Evolutionary conservation across 345 rosid species (phyloP), one percentile per base, ranked within the genome.

Genomic region (Gossypium bickii): DNA sequence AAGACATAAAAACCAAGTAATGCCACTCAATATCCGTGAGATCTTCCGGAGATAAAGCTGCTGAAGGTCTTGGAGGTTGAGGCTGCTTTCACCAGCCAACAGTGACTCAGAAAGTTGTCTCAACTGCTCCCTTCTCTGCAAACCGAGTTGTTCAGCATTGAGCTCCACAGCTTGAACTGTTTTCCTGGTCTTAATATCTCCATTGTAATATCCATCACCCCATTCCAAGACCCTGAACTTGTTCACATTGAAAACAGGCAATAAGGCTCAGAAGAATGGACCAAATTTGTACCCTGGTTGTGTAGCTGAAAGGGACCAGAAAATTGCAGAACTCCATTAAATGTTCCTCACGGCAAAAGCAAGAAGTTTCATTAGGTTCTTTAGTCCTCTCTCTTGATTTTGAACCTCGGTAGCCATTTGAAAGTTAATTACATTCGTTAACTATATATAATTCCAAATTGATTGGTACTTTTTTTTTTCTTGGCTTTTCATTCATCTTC

Each of bases 1-100:
- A 94, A 53, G 98, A 92, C 98, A 94, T 92, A 87, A 98, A 94
- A 58, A 94, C 97, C 83, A 94, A 82, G 85, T 89, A 94, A 67
- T 91, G 91, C 98, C 98, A 92, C 81, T 94, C 97, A 3, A 97
- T 82, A 85, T 93, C 94, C 38, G 98, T 82, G 58, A 95, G 97
- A 78, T 95, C 98, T 71, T 93, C 99, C 2, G 97, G 98, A 7
- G 98, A 95, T 43, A 95, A 87, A 13, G 99, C 86, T 22, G 86
- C 89, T 12, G 93, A 87, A 43, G 92, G 92, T 77, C 94, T 87
- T 81, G 86, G 85, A 66, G 86, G 83, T 71, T 85, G 93, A 20
- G 90, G n/a, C 76, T 84, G 58, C 85, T 83, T 77, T 91, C 92
- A 10, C 85, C 88, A 9, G 83, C 77, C 0, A 86, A 87, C 8